Base-by-base conservation (phyloP, 352 stramenopile genomes). In the Phytophthora cryptogea region DNA sequence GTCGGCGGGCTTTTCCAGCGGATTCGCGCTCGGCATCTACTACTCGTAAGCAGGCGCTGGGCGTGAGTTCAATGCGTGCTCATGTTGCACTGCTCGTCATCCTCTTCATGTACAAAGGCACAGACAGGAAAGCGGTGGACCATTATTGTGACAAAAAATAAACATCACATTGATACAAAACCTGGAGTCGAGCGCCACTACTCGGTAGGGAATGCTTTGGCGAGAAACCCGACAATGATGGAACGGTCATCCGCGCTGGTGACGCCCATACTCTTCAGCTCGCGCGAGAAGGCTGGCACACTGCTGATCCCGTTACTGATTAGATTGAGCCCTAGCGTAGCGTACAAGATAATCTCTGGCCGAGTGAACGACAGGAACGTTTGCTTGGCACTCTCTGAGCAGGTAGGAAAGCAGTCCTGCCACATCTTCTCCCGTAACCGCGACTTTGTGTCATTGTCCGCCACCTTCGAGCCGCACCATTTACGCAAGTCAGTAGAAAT, bases 231-330 rank as follows among this genome's bases (percentile, higher is more conserved):
- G 11, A 90, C 79, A 39, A 95, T 83, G 43, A 95, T 75, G 4
- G 86, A 86, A 9, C 86, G 80, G 41, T 89, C 82, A 33, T 91
- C 78, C 16, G 83, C 73, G 41, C 72, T 81, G 51, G 68, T 85
- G 13, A 92, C 78, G 16, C 80, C 79, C 70, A 93, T 83, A 50
- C 57, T 81, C 43, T 89, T 89, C 37, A 95, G 78, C 62, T 95
- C 86, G 14, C 86, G 67, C 9, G 83, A 93, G 56, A 91, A 95
- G 20, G 83, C 72, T 35, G 83, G 78, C 17, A 95, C 86, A 47
- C 80, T 92, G 55, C 78, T 90, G 54, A 89, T 91, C 50, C 86
- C 83, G 47, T 91, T 91, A 70, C 80, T 87, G 58, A 95, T 90
- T 54, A 95, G 77, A 39, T 92, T 92, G 11, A 95, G 80, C 3